Evolutionary conservation across 805 yeast species (phyloP).

Genomic region (Phaffomyces opuntiae): DNA sequence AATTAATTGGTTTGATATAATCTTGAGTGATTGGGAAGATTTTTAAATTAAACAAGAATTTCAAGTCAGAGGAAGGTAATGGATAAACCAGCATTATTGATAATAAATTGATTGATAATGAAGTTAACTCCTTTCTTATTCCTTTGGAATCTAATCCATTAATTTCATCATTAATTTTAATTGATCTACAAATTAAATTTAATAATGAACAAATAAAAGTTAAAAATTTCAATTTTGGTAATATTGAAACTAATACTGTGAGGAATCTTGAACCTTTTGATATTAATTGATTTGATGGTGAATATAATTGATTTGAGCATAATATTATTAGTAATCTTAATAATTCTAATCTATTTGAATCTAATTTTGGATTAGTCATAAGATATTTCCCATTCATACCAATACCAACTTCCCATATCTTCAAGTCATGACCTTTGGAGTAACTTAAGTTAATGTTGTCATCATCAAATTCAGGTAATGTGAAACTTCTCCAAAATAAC

Average conservation of each 20-base stretch:
- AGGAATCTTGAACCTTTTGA: slow-evolving; percentile 54
- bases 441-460: neutral
- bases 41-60: slow-evolving; percentile 29
- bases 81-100: slow-evolving; percentile 57
- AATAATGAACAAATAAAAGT: slow-evolving; percentile 62
- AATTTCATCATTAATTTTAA: slow-evolving; percentile 32
- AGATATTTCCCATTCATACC: slow-evolving; percentile 33
- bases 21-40: slow-evolving; percentile 17
- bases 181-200: slow-evolving; percentile 53
- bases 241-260: slow-evolving; percentile 43
- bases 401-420: slow-evolving; percentile 80
- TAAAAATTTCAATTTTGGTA: slow-evolving; percentile 40
- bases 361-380: slow-evolving; percentile 37
- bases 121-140: slow-evolving; percentile 39
- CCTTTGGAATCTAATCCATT: slow-evolving; percentile 33
- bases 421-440: slow-evolving; percentile 25
- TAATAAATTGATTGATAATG: slow-evolving; percentile 55
- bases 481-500: slow-evolving; percentile 52
- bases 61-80: slow-evolving; percentile 40
- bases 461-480: slow-evolving; percentile 28
- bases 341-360: slow-evolving; percentile 61
- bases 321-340: slow-evolving; percentile 55
- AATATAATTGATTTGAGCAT: slow-evolving; percentile 56
- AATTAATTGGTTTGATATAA: slow-evolving; percentile 34
- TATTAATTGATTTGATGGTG: slow-evolving; percentile 33